Evolutionary conservation across 108 stramenopile genomes (phyloP).

Genomic region (Cyclotella atomus): DNA sequence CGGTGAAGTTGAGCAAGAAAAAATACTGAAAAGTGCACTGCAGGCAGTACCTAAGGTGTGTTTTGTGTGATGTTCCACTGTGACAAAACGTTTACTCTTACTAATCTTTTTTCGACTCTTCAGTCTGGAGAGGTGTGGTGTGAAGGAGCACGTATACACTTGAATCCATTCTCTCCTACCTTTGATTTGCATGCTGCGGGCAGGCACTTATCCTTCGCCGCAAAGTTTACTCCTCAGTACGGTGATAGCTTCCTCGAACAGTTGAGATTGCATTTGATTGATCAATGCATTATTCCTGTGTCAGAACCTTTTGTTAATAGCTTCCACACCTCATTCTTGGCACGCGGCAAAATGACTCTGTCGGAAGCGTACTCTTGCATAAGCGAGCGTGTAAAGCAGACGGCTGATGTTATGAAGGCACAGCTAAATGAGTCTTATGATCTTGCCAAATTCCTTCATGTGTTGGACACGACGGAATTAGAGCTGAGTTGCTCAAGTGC

Average conservation of each 20-base stretch:
- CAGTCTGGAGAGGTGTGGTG: constrained; percentile 97
- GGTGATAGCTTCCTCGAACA: constrained; percentile 95
- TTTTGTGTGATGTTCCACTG: background rate
- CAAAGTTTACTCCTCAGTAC: constrained; percentile 98
- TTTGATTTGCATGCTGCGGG: constrained; percentile 85
- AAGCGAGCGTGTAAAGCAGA: constrained; percentile 24
- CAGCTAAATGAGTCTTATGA: constrained; percentile 25
- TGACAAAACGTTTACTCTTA: too few species aligned
- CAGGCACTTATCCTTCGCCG: constrained; percentile 91
- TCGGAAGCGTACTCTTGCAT: constrained; percentile 37
- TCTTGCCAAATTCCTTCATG: constrained; percentile 17
- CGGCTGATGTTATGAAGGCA: constrained; percentile 44
- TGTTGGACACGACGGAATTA: constrained; percentile 70
- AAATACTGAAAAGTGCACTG: constrained; percentile 78
- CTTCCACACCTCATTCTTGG: constrained; percentile 28
- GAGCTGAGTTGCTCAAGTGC: constrained; percentile 92
- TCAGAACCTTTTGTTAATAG: constrained; percentile 49
- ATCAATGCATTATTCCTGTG: constrained; percentile 71
- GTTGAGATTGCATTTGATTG: constrained; percentile 71
- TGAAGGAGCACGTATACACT: constrained; percentile 85
- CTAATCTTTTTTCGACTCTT: background rate
- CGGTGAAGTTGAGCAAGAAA: constrained; percentile 79
- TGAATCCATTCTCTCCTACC: constrained; percentile 82
- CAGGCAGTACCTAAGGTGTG: constrained; percentile 90
- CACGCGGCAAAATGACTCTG: constrained; percentile 22